A percentile compares a stretch with the other conserved stretches of the same genome.
phyloP scores from a whole-genome alignment of 208 protist species.

The Angomonas deanei region DNA sequence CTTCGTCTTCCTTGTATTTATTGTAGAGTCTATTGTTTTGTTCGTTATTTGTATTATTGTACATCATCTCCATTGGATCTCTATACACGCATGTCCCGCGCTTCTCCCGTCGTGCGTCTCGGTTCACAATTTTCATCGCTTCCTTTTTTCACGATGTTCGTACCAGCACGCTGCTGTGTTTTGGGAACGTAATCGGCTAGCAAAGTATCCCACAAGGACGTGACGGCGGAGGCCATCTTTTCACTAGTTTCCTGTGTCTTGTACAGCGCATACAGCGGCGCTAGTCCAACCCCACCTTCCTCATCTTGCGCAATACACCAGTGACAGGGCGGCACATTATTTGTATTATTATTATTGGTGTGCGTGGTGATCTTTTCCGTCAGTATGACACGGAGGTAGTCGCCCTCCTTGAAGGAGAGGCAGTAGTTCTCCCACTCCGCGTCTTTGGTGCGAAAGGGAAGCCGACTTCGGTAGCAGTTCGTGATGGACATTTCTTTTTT shows the following conservation, averaged over 20 bases:
- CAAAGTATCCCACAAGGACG: background rate
- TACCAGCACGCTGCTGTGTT: background rate
- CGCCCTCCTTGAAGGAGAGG: constrained; percentile 14
- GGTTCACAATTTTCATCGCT: background rate
- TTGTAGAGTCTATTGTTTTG: background rate
- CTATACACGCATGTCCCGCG: background rate
- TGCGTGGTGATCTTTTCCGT: constrained; percentile 9
- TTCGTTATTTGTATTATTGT: too few species aligned
- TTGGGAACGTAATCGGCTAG: background rate
- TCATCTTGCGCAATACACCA: constrained; percentile 48
- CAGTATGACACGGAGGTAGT: constrained; percentile 29
- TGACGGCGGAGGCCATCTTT: background rate
- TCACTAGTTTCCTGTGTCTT: background rate
- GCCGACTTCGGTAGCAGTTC: background rate
- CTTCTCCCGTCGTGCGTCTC: background rate
- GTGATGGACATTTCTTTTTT: background rate
- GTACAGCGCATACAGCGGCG: constrained; percentile 19
- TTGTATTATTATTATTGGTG: background rate
- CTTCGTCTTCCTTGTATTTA: constrained; percentile 6
- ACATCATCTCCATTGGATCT: background rate
- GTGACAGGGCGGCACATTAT: background rate
- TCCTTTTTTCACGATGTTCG: background rate
- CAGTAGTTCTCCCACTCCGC: constrained; percentile 12
- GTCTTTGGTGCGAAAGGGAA: background rate
- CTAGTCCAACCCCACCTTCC: constrained; percentile 28